Evolutionary conservation across 2,329 filamentous ascomycete species (phyloP).

Genomic region (Immersiporthe knoxdaviesiana): DNA sequence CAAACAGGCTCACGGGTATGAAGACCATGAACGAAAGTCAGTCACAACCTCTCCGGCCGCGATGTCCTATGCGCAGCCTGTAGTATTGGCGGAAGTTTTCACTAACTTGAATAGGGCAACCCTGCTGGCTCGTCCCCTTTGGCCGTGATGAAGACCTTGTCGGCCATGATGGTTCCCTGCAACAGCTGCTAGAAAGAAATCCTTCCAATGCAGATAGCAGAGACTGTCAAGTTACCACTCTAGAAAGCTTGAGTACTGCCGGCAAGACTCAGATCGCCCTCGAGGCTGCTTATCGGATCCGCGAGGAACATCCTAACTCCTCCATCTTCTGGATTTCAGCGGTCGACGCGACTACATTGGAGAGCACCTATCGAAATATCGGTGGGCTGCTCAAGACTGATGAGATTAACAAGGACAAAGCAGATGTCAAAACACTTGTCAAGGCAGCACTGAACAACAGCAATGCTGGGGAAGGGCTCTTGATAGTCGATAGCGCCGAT

Average conservation of each 20-base stretch:
- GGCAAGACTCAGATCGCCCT: conserved; percentile 45
- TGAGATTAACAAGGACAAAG: conserved; percentile 39
- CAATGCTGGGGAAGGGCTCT: conserved; percentile 42
- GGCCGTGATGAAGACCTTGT: conserved; percentile 35
- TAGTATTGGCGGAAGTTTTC: neutral
- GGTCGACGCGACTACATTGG: conserved; percentile 36
- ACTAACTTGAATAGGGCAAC: no score
- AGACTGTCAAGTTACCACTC: neutral
- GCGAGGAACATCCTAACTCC: conserved; percentile 35
- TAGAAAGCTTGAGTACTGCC: neutral
- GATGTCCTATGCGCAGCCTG: neutral
- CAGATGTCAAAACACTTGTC: conserved; percentile 43
- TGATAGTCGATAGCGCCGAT: conserved; percentile 52
- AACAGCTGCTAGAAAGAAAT: conserved; percentile 23
- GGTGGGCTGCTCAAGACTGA: conserved; percentile 36
- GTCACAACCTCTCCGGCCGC: neutral
- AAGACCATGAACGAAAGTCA: neutral
- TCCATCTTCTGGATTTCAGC: conserved; percentile 48
- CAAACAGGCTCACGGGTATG: neutral
- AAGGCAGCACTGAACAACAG: conserved; percentile 38
- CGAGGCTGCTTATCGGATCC: conserved; percentile 39
- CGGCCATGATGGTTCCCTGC: conserved; percentile 32
- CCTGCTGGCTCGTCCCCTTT: conserved; percentile 31
- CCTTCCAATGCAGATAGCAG: neutral
- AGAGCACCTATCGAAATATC: conserved; percentile 42